Conservation (phyloP, 169 alveolate species). For the Pseudocohnilembus persalinus region DNA sequence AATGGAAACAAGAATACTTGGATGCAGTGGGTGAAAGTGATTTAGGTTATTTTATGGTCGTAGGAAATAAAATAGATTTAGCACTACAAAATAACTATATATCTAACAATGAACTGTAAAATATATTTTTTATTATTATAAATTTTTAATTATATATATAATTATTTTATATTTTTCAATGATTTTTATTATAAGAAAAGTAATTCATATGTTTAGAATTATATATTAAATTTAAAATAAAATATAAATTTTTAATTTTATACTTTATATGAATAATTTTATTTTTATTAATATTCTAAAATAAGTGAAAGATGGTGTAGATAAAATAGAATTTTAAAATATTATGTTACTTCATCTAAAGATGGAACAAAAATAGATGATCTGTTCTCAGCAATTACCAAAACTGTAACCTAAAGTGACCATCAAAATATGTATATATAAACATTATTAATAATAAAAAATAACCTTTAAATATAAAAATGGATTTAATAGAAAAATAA, state of each 20-base stretch:
- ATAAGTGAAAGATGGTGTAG: background rate
- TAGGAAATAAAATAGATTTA: background rate
- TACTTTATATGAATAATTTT: too few relatives aligned
- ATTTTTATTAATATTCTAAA: too few relatives aligned
- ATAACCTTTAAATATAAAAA: too few relatives aligned
- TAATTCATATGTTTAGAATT: too few relatives aligned
- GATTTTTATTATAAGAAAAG: too few relatives aligned
- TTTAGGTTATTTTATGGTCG: background rate
- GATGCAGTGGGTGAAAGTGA: background rate
- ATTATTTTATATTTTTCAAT: too few relatives aligned
- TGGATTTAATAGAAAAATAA: background rate
- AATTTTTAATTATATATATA: too few relatives aligned
- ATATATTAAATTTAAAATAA: too few relatives aligned
- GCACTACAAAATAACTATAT: too few relatives aligned
- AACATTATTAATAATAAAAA: too few relatives aligned
- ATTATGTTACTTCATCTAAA: background rate
- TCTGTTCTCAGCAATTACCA: background rate
- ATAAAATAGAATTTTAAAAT: background rate
- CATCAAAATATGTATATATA: background rate
- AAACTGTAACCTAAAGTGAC: background rate
- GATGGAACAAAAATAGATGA: background rate
- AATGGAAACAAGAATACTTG: background rate
- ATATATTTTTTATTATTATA: too few relatives aligned
- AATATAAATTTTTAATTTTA: too few relatives aligned
- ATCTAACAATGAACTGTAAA: background rate